Base-by-base conservation (phyloP, 164 flowering plant genomes). In the Dillenia turbinata region DNA sequence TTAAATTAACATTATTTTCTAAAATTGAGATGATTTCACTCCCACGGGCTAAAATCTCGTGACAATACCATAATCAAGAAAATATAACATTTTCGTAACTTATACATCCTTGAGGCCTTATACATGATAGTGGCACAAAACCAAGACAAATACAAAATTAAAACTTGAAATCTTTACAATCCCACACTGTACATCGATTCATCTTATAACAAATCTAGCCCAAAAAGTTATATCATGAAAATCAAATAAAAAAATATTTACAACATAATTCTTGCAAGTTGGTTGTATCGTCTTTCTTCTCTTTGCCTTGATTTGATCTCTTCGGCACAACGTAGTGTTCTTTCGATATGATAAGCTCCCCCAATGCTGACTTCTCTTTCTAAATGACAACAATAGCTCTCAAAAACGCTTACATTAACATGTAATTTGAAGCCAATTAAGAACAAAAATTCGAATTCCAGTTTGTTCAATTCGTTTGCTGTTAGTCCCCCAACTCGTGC, bases 321-420 rank as follows among this genome's bases (percentile, higher is more conserved):
- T 49, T 71, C 85, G 2, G 86, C 89, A 52, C 94, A 89, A 53
- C 88, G 61, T 19, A 92, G 53, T 8, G 94, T 75, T 71, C 77
- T 86, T 79, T 92, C 96, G 7, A 92, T 87, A 6, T 92, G 96
- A 65, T 85, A 90, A 0, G 92, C 98, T 63, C 96, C 96, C 69
- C 96, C 98, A 19, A 84, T 77, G 66, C 96, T 81, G 33, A 90
- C 98, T 81, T 92, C 98, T 54, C 98, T 86, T 72, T 92, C 96
- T 66, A 92, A 61, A 71, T 90, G 98, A 49, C 81, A 69, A 59
- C 96, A 88, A 62, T 92, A 92, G 62, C 96, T 87, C 81, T 88
- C 90, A 57, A 80, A 92, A 13, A 88, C 90, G 61, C 90, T 88
- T 64, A 92, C 85, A 76, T 84, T 90, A 12, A 92, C 96, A 65